Percentiles rank a stretch among this genome's conserved stretches.
These are phyloP conservation scores for Triticum dicoccoides DNA, from an alignment of 176 grass and related monocot species.

Conservation along the genomic window DNA sequence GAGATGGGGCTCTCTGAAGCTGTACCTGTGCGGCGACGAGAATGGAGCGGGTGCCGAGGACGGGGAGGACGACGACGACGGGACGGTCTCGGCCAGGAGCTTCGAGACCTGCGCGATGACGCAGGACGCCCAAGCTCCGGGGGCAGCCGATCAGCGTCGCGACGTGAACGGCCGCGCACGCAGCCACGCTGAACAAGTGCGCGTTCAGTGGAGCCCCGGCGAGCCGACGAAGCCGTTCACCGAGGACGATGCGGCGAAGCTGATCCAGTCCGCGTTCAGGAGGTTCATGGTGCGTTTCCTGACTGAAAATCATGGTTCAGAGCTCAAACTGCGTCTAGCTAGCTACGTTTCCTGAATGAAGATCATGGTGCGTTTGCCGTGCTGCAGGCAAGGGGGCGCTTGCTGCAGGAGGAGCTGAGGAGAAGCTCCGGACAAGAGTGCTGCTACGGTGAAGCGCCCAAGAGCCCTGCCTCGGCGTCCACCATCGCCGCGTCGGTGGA, in stretches of 20 bases:
- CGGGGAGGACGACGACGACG: slow-evolving; percentile 24
- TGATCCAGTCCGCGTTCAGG: slow-evolving; percentile 72
- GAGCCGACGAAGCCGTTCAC: neutral
- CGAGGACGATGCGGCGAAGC: slow-evolving; percentile 41
- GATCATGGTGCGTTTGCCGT: no score
- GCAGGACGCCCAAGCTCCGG: neutral
- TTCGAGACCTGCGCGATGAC: slow-evolving; percentile 35
- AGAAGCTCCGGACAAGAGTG: neutral
- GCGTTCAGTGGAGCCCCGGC: neutral
- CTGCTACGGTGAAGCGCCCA: slow-evolving; percentile 10
- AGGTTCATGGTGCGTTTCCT: slow-evolving; percentile 50
- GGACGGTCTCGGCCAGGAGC: slow-evolving; percentile 46
- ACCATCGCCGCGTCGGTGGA: slow-evolving; percentile 61
- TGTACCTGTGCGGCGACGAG: slow-evolving; percentile 87
- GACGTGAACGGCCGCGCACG: neutral
- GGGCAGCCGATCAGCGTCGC: neutral
- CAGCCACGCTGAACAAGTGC: neutral
- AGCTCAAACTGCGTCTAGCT: neutral
- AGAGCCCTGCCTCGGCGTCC: slow-evolving; percentile 46
- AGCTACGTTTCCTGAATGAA: no score
- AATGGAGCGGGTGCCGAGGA: slow-evolving; percentile 24
- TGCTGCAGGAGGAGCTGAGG: slow-evolving; percentile 33
- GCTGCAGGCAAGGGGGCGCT: slow-evolving; percentile 50
- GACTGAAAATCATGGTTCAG: neutral
- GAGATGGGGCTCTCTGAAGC: slow-evolving; percentile 58